These are phyloP conservation scores for Vitis labrusca DNA, from an alignment of 164 flowering plant species.

Conservation along the genomic window DNA sequence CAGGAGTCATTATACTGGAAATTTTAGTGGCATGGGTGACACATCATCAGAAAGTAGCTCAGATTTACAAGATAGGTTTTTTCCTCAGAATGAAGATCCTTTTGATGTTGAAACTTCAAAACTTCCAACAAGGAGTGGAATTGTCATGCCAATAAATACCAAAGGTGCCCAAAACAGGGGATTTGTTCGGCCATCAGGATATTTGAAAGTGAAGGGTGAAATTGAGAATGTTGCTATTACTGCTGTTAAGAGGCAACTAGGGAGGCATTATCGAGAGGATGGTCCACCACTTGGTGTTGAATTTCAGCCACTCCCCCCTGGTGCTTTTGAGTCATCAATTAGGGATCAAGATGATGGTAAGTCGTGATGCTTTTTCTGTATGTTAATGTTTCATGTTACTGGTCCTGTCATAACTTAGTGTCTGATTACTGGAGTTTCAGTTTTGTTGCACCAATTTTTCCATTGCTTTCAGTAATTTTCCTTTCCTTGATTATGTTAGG, in stretches of 20 bases:
- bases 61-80: conserved; percentile 41
- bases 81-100: conserved; percentile 30
- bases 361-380: not conserved
- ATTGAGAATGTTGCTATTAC: conserved; percentile 76
- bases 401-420: not conserved
- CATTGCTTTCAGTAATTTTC: not conserved
- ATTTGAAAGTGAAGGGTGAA: conserved; percentile 68
- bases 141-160: conserved; percentile 13
- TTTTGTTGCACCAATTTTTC: not conserved
- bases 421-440: not conserved
- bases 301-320: conserved; percentile 86
- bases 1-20: conserved; percentile 27
- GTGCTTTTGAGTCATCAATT: conserved; percentile 66
- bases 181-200: conserved; percentile 62
- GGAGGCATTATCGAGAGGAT: conserved; percentile 67
- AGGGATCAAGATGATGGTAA: conserved; percentile 35
- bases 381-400: not conserved
- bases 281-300: conserved; percentile 84
- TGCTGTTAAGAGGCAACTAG: conserved; percentile 83
- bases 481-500: not conserved
- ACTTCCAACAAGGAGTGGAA: conserved; percentile 30
- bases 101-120: conserved; percentile 33
- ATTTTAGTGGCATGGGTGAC: conserved; percentile 35
- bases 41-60: conserved; percentile 85
- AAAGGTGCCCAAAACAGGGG: conserved; percentile 28